Base-by-base conservation (phyloP, 495 filamentous ascomycete genomes). In the Aspergillus haitiensis region DNA sequence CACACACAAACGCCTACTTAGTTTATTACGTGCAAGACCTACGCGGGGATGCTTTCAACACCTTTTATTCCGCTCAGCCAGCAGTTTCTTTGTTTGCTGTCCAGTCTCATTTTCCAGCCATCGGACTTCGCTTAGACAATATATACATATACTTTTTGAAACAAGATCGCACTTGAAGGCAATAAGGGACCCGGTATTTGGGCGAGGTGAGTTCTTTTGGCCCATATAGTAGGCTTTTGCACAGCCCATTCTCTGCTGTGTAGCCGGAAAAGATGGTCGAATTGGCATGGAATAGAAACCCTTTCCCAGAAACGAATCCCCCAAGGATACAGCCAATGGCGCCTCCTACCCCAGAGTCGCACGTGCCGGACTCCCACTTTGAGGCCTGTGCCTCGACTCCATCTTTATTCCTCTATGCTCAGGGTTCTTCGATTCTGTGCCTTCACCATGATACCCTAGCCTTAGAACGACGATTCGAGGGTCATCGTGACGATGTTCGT, bases 371-470 rank as follows among this genome's bases (percentile, higher is more conserved):
- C 49, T 77, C 81, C 63, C 82, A 82, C 58, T 90, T 96, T 64
- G 89, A 92, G 63, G 86, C 92, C 37, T 93, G 89, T 65, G 89
- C 91, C 2, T 91, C 92, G 48, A 96, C 92, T 9, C 90, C 88
- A 5, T 91, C 90, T 5, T 85, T 92, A 73, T 89, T 96, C 61
- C 82, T 97, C 34, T 96, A 92, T 72, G 84, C 91, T 39, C 91
- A 96, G 70, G 88, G 88, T 16, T 86, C 82, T 56, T 79, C 83
- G 27, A 85, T 97, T 52, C 76, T 94, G 13, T 93, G 90, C 67
- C 81, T 90, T 31, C 90, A 96, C 62, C 91, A 97, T 73, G 95
- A 98, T 71, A 97, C 88, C 10, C 74, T 98, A 42, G 91, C 89
- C 39, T 84, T 97, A 59, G 95, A 98, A 65, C 83, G 93, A 46